Evolutionary conservation across 139 green algal genomes (phyloP), one percentile per base, ranked within the genome.

Genomic region (Auxenochlorella pyrenoidosa): DNA sequence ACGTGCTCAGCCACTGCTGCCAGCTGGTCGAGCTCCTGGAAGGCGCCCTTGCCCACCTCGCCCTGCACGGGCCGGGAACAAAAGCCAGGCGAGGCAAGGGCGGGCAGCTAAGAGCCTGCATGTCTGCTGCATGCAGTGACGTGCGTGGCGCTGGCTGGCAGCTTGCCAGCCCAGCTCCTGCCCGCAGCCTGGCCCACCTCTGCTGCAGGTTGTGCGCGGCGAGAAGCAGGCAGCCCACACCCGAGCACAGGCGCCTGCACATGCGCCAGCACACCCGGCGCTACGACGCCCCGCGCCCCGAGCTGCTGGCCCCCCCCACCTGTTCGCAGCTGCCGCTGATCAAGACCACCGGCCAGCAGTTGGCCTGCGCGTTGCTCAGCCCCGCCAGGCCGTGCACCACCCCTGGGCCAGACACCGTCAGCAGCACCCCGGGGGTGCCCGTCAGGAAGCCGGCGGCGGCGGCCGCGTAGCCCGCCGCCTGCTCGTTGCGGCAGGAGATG

Each of bases 1-100:
- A 87, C 90, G 84, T 96, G 96, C 32, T 59, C 86, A 41, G 36
- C 24, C 59, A 93, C 93, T 0, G 92, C 91, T 12, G 84, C 79
- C 70, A 97, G 87, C 87, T 98, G 95, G 90, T 98, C 95, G 41
- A 95, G 79, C 88, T 98, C 95, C 90, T 98, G 95, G 82, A 98
- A 98, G 15, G 91, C 90, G 13, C 95, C 95, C 91, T 96, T 95
- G 78, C 95, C 95, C 44, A 96, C 73, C 79, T 97, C 93, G 30
- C 65, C 76, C 90, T 92, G 86, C 85, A 90, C 12, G 8, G 22
- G 16, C 40, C 28, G 36, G 6, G 68, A 10, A 32, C 26, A 32
- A 18, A 22, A 47, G 70, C 22, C 13, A 77, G 70, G n/a, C 38
- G 8, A 28, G 16, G n/a, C 47, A 28, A 36, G 26, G 70, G n/a